phyloP scores from a whole-genome alignment of 1,284 basidiomycete genomes.

The Filobasidium uniguttulatum region DNA sequence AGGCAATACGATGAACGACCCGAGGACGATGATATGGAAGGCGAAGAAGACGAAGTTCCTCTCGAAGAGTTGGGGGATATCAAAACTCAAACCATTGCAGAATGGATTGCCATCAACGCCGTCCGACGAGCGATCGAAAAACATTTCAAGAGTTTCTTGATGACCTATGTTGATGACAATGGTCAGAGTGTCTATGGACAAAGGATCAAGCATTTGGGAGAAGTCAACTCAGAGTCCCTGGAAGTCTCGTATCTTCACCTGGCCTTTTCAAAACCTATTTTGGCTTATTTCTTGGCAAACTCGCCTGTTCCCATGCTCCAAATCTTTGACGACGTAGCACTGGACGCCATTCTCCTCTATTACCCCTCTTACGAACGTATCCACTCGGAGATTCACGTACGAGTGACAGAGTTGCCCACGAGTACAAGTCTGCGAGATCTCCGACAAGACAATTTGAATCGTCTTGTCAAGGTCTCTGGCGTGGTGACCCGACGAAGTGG shows the following conservation, averaged over 20 bases:
- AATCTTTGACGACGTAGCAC: constrained; percentile 91
- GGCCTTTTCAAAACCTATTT: constrained; percentile 75
- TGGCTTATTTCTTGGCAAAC: constrained; percentile 95
- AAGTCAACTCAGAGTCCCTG: constrained; percentile 93
- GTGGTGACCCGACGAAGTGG: constrained; percentile 95
- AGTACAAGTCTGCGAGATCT: constrained; percentile 82
- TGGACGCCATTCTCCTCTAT: constrained; percentile 85
- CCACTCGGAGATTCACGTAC: constrained; percentile 94
- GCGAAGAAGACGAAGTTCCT: constrained; percentile 81
- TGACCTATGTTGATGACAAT: constrained; percentile 86
- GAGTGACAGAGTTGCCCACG: constrained; percentile 85
- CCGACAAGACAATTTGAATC: constrained; percentile 82
- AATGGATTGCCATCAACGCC: constrained; percentile 88
- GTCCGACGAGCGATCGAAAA: constrained; percentile 79
- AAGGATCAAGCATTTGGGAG: constrained; percentile 82
- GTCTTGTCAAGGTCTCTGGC: constrained; percentile 84
- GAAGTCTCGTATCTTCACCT: constrained; percentile 93
- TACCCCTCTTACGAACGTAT: constrained; percentile 95
- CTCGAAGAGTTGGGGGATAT: constrained; percentile 93
- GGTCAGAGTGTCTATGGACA: constrained; percentile 89
- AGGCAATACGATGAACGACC: constrained; percentile 77
- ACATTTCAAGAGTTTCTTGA: constrained; percentile 89
- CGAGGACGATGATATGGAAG: constrained; percentile 71
- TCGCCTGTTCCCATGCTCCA: constrained; percentile 82
- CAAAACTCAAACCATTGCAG: constrained; percentile 89